phyloP scores from a whole-genome alignment of 805 yeast genomes.

The Candida boidinii region DNA sequence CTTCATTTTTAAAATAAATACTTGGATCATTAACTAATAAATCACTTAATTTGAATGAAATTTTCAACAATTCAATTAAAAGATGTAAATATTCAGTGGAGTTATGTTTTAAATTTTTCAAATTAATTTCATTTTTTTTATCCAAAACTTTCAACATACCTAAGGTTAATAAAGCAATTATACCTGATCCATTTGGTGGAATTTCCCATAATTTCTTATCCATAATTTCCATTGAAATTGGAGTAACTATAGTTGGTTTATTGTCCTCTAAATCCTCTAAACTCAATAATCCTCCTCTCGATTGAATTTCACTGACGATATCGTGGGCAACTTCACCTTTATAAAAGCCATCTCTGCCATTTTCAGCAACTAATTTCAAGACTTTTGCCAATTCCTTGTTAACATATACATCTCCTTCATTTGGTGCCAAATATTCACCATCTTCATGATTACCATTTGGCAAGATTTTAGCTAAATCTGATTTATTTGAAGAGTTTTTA shows the following conservation, averaged over 20 bases:
- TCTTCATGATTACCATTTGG: constrained; percentile 28
- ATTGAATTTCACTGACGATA: constrained; percentile 44
- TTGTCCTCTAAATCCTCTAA: constrained; percentile 50
- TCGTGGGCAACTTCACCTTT: constrained; percentile 62
- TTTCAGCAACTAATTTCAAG: constrained; percentile 38
- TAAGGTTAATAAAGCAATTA: constrained; percentile 63
- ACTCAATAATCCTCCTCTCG: constrained; percentile 48
- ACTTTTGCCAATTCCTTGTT: constrained; percentile 48
- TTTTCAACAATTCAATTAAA: constrained; percentile 61
- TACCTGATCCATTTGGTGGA: constrained; percentile 80
- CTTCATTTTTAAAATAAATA: constrained; percentile 17
- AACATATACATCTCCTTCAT: constrained; percentile 46
- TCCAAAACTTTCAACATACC: constrained; percentile 57
- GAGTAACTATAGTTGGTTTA: constrained; percentile 55
- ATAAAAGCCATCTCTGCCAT: constrained; percentile 63
- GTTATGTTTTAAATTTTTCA: constrained; percentile 45
- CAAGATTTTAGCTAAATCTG: constrained; percentile 24
- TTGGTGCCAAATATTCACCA: too few species aligned
- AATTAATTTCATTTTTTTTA: constrained; percentile 30
- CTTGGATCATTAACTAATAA: constrained; percentile 61
- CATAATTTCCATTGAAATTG: constrained; percentile 44
- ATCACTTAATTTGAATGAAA: constrained; percentile 69
- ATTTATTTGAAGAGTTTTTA: constrained; percentile 21
- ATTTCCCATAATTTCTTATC: constrained; percentile 65
- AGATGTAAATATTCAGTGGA: constrained; percentile 64